Percentiles rank a stretch among this genome's conserved stretches.
phyloP scores from a whole-genome alignment of 805 yeast genomes.

The Candida arabinofermentans region DNA sequence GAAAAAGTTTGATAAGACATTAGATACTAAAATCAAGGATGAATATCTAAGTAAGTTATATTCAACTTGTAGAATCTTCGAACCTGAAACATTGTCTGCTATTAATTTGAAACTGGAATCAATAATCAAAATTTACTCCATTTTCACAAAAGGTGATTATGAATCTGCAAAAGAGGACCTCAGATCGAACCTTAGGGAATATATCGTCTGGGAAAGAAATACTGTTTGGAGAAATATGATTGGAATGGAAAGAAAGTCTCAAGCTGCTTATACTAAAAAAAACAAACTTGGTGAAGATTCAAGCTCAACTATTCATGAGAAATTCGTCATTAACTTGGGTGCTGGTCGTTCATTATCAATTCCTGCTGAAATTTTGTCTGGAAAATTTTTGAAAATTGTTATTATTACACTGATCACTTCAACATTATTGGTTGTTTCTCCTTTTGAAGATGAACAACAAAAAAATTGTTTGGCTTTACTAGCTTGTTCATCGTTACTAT shows the following conservation, averaged over 20 bases:
- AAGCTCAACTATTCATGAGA: constrained; percentile 13
- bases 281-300: constrained; percentile 23
- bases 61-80: constrained; percentile 43
- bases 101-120: constrained; percentile 53
- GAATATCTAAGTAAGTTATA: constrained; percentile 51
- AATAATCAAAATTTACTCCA: constrained; percentile 35
- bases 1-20: constrained; percentile 86
- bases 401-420: constrained; percentile 47
- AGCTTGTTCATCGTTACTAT: constrained; percentile 73
- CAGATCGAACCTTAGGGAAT: constrained; percentile 68
- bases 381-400: constrained; percentile 39
- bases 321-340: constrained; percentile 25
- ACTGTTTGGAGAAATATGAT: constrained; percentile 98
- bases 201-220: constrained; percentile 95
- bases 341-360: constrained; percentile 26
- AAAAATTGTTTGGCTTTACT: constrained; percentile 80
- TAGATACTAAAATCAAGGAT: constrained; percentile 56
- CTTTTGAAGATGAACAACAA: constrained; percentile 61
- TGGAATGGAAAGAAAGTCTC: constrained; percentile 81
- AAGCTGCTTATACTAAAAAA: constrained; percentile 53
- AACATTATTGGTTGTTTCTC: constrained; percentile 46
- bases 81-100: constrained; percentile 38
- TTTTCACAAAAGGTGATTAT: constrained; percentile 34
- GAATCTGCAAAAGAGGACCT: constrained; percentile 42
- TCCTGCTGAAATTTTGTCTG: constrained; percentile 36